A percentile compares a stretch with the other conserved stretches of the same genome.
Conservation (phyloP, 2,329 filamentous ascomycete genomes). For the Pseudocercospora pini-densiflorae region DNA sequence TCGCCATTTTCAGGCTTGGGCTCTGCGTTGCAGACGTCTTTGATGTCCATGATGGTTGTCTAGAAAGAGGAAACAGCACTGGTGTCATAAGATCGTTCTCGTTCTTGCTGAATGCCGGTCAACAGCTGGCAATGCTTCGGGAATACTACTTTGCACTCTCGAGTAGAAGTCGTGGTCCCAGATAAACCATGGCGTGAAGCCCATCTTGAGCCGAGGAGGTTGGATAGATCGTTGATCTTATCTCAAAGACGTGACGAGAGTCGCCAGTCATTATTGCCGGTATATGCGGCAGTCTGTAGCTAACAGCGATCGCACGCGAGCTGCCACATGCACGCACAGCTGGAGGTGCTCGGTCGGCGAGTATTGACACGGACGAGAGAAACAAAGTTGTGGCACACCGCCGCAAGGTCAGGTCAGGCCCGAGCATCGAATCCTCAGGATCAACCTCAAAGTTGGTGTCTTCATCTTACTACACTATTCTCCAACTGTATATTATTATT, state of each 20-base stretch:
- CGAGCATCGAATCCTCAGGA: background rate
- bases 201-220: background rate
- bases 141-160: background rate
- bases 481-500: background rate
- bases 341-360: background rate
- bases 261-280: background rate
- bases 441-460: constrained; percentile 1
- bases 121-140: constrained; percentile 3
- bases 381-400: background rate
- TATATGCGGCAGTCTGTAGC: background rate
- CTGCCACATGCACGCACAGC: background rate
- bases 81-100: background rate
- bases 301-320: background rate
- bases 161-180: constrained; percentile 5
- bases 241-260: background rate
- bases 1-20: background rate
- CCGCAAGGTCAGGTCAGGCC: background rate
- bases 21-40: background rate
- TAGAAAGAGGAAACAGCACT: background rate
- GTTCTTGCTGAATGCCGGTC: background rate
- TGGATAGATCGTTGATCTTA: background rate
- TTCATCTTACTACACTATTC: background rate
- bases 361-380: background rate
- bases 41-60: background rate
- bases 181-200: background rate